These are phyloP conservation scores for Geranium incanum DNA, from an alignment of 441 rosid species.

Conservation along the genomic window DNA sequence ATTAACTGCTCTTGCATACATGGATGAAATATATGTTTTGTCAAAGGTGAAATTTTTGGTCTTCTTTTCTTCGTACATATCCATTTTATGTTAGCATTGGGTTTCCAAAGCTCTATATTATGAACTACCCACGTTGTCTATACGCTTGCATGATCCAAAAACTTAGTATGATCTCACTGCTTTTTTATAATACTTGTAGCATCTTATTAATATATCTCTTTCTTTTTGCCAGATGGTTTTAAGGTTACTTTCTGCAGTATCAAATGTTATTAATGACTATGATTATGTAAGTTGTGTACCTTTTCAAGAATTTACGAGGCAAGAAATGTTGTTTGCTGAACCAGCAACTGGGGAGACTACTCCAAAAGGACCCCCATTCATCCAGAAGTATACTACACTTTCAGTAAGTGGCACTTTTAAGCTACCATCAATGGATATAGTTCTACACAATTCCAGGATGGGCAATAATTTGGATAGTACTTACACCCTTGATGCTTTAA, in stretches of 20 bases:
- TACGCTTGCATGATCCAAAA: neutral
- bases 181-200: slow-evolving; percentile 8
- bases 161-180: neutral
- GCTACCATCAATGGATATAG: slow-evolving; percentile 47
- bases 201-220: slow-evolving; percentile 11
- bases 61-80: neutral
- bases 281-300: slow-evolving; percentile 30
- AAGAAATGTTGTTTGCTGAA: slow-evolving; percentile 34
- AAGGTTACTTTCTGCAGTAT: slow-evolving; percentile 42
- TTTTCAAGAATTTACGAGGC: slow-evolving; percentile 37
- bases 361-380: slow-evolving; percentile 29
- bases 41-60: slow-evolving; percentile 45
- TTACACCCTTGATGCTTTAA: slow-evolving; percentile 31
- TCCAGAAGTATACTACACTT: slow-evolving; percentile 29
- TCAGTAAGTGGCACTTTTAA: slow-evolving; percentile 45
- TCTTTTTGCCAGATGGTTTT: slow-evolving; percentile 48
- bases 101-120: neutral
- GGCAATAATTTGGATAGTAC: slow-evolving; percentile 28
- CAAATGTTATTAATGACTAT: slow-evolving; percentile 34
- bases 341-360: slow-evolving; percentile 28
- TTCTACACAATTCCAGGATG: slow-evolving; percentile 51
- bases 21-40: slow-evolving; percentile 54
- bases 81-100: neutral
- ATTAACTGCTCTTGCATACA: slow-evolving; percentile 35
- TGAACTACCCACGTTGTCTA: neutral